phyloP scores from a whole-genome alignment of 129 eudicot species.

The carrot (Daucus carota) region DNA sequence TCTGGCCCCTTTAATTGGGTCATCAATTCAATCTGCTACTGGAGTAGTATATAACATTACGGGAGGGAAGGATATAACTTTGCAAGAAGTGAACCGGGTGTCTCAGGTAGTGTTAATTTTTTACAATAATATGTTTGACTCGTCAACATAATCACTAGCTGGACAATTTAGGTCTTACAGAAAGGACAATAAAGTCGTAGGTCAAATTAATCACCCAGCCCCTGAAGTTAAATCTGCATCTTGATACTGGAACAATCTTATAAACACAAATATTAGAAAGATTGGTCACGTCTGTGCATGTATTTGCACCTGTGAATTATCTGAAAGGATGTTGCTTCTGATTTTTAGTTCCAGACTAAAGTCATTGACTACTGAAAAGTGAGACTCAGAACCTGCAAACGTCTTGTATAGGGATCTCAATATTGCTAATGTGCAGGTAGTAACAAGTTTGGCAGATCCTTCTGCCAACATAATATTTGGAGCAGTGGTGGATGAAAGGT shows the following conservation, averaged over 20 bases:
- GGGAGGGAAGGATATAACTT: constrained; percentile 94
- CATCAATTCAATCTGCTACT: constrained; percentile 95
- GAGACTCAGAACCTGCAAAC: neutral
- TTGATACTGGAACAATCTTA: neutral
- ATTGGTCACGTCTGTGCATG: neutral
- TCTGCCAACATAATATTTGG: constrained; percentile 96
- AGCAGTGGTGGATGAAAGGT: constrained; percentile 94
- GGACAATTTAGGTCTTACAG: neutral
- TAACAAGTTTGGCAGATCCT: constrained; percentile 94
- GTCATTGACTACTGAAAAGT: neutral
- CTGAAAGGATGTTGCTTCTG: neutral
- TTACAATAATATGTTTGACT: neutral
- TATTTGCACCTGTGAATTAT: neutral
- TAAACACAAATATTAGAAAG: neutral
- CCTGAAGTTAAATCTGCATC: neutral
- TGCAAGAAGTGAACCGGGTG: constrained; percentile 94
- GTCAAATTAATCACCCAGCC: neutral
- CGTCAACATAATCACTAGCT: neutral
- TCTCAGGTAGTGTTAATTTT: constrained; percentile 54
- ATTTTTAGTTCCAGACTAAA: neutral
- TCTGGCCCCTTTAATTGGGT: constrained; percentile 87
- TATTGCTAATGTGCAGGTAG: constrained; percentile 44
- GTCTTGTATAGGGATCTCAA: constrained; percentile 3
- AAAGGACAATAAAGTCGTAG: neutral
- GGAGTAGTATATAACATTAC: constrained; percentile 93